Evolutionary conservation across 2,329 filamentous ascomycete species (phyloP).

Genomic region (Amauroascus niger): DNA sequence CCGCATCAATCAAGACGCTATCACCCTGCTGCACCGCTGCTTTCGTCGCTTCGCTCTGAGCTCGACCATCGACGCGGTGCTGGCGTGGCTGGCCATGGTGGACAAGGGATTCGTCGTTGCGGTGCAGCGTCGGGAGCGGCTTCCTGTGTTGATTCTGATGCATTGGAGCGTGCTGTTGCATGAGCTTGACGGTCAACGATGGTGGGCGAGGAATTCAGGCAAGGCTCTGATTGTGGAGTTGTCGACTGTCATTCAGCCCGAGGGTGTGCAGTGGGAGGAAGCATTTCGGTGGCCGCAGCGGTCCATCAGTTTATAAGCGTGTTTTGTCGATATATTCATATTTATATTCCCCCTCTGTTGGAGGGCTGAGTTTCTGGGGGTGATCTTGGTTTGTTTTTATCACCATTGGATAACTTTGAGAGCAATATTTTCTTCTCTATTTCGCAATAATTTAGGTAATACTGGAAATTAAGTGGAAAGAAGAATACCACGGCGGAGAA

Average conservation of each 20-base stretch:
- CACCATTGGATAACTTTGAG: no score
- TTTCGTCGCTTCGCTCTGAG: slow-evolving; percentile 22
- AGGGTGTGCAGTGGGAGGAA: slow-evolving; percentile 7
- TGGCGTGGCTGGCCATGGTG: slow-evolving; percentile 26
- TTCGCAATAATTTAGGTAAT: no score
- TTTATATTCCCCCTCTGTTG: slow-evolving; percentile 22
- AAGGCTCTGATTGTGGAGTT: slow-evolving; percentile 15
- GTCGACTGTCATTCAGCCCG: slow-evolving; percentile 1
- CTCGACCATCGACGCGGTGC: slow-evolving; percentile 25
- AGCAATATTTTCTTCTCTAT: no score
- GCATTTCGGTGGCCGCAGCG: slow-evolving; percentile 12
- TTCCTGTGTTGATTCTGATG: slow-evolving; percentile 19
- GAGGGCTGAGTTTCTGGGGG: no score
- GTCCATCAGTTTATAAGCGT: not conserved
- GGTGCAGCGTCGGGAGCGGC: slow-evolving; percentile 12
- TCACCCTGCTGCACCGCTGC: slow-evolving; percentile 21
- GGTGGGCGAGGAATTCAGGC: slow-evolving; percentile 20
- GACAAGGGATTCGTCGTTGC: slow-evolving; percentile 17
- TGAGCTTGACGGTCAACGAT: slow-evolving; percentile 15
- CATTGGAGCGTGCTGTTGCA: slow-evolving; percentile 21
- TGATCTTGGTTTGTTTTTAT: no score
- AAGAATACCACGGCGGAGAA: no score
- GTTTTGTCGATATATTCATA: no score
- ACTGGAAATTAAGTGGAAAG: no score
- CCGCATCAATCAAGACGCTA: slow-evolving; percentile 23